These are phyloP conservation scores for Cokeromyces recurvatus DNA, from an alignment of 371 early-diverging fungal species.

Conservation along the genomic window DNA sequence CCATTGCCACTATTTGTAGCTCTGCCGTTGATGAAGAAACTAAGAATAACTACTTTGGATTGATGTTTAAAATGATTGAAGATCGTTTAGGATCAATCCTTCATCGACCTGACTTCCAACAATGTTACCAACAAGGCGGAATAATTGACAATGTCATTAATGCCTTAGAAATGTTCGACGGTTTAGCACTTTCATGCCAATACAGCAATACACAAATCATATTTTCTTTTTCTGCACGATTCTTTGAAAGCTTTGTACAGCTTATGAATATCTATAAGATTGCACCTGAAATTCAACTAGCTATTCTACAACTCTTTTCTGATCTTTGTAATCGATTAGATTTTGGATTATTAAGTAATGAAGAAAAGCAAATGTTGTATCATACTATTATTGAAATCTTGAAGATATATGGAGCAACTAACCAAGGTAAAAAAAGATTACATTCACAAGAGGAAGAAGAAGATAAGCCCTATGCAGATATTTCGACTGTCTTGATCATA, in stretches of 20 bases:
- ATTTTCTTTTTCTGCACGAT: constrained; percentile 52
- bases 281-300: constrained; percentile 59
- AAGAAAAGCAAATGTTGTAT: constrained; percentile 46
- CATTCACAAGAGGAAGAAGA: constrained; percentile 54
- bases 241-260: constrained; percentile 61
- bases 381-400: constrained; percentile 42
- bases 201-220: constrained; percentile 58
- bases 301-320: constrained; percentile 56
- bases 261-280: constrained; percentile 63
- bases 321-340: constrained; percentile 50
- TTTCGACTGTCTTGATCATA: constrained; percentile 57
- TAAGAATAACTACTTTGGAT: constrained; percentile 48
- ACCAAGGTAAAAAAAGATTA: constrained; percentile 52
- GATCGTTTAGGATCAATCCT: constrained; percentile 50
- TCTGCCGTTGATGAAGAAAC: constrained; percentile 47
- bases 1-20: constrained; percentile 60
- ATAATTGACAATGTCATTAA: constrained; percentile 60
- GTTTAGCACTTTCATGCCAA: constrained; percentile 69
- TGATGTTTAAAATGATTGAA: constrained; percentile 58
- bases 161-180: constrained; percentile 76
- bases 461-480: constrained; percentile 66
- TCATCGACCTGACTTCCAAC: constrained; percentile 55
- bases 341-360: constrained; percentile 35
- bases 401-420: constrained; percentile 47
- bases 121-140: constrained; percentile 51